Evolutionary conservation across 179 eudicot species (phyloP).

Genomic region (Sideroxylon spinosum): DNA sequence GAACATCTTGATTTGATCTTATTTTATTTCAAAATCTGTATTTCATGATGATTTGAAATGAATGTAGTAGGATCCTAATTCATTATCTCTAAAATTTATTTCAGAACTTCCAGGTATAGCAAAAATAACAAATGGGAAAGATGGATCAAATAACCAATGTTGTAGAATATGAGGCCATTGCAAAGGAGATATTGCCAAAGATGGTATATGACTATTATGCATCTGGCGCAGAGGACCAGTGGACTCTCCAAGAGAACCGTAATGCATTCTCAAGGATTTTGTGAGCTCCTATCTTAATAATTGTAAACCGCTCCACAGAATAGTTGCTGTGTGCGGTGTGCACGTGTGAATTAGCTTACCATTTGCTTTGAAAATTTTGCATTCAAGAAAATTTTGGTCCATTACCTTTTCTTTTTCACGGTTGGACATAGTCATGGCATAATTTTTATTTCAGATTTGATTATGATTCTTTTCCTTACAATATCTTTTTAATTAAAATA

Average conservation of each 20-base stretch:
- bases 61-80: background rate
- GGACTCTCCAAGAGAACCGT: conserved; percentile 70
- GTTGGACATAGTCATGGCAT: no score
- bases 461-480: background rate
- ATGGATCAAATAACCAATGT: conserved; percentile 68
- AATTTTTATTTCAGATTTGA: background rate
- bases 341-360: no score
- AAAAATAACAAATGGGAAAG: conserved; percentile 9
- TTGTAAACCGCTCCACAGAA: no score
- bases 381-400: no score
- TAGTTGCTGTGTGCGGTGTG: no score
- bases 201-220: conserved; percentile 78
- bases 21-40: background rate
- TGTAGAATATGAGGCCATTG: conserved; percentile 60
- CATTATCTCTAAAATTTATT: conserved; percentile 8
- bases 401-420: no score
- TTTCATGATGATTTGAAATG: background rate
- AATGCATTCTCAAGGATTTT: conserved; percentile 63
- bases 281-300: conserved; percentile 32
- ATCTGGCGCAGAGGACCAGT: conserved; percentile 84
- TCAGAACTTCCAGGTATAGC: conserved; percentile 12
- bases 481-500: background rate
- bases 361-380: no score
- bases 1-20: background rate
- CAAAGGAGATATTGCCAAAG: conserved; percentile 68